phyloP scores from a whole-genome alignment of 2,329 filamentous ascomycete species.

The Alternaria alternata region DNA sequence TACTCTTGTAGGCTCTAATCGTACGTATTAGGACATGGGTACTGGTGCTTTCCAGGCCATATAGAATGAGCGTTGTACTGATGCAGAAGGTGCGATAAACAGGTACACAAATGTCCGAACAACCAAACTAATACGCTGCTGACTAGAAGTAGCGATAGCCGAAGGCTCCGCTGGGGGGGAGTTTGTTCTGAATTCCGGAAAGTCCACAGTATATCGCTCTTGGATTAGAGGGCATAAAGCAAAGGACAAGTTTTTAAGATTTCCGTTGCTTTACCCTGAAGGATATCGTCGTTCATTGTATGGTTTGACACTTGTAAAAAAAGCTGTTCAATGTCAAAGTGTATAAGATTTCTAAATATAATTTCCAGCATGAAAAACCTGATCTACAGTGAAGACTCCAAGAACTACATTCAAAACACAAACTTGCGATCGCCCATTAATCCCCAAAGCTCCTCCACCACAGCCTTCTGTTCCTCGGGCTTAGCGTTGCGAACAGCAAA shows the following conservation, averaged over 20 bases:
- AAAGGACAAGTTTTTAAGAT: background rate
- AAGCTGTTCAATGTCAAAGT: too few species aligned
- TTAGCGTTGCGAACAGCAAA: slow-evolving; percentile 45
- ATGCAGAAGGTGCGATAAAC: background rate
- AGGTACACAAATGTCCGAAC: background rate
- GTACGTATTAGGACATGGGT: background rate
- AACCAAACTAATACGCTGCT: accelerated
- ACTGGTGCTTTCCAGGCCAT: background rate
- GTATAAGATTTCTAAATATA: background rate
- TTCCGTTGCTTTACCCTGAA: too few species aligned
- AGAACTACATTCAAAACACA: slow-evolving; percentile 18
- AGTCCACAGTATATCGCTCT: background rate
- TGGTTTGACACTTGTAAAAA: too few species aligned
- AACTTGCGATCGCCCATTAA: slow-evolving; percentile 48
- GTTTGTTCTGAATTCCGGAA: background rate
- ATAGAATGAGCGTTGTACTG: background rate
- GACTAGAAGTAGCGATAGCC: accelerated
- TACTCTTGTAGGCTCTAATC: background rate
- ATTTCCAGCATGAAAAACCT: background rate
- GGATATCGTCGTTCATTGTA: too few species aligned
- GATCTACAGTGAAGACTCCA: background rate
- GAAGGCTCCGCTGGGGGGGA: background rate
- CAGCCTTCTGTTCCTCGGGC: slow-evolving; percentile 39
- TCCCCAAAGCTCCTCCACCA: slow-evolving; percentile 48
- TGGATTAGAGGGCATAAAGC: background rate